Base-by-base conservation (phyloP, 208 protist genomes). In the Tritrichomonas musculus region DNA sequence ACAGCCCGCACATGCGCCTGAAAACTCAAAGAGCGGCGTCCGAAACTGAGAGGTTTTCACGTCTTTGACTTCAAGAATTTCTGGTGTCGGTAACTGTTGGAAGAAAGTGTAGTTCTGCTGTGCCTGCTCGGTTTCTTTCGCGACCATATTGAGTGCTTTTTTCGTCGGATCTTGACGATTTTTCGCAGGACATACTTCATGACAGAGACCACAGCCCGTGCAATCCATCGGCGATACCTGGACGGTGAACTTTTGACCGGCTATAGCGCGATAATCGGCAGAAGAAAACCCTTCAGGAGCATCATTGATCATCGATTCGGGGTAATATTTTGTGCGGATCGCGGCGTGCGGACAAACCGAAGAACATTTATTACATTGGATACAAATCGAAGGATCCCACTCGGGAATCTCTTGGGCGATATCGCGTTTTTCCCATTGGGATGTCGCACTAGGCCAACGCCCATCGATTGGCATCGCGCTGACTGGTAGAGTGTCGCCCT, bases 1-100 rank as follows among this genome's bases (percentile, higher is more conserved):
- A 93, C 96, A 97, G 66, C 96, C 96, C 49, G 93, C 95, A 93
- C 96, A 97, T 36, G 96, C 96, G 47, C 96, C 96, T n/a, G 66
- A 92, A 93, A 96, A 97, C 92, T 97, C 96, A n/a, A 97, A 80
- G 22, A 95, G 92, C 27, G 96, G 96, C 92, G 95, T 64, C 55
- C 95, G 92, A 94, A 96, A 97, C 92, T 96, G 94, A 27, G 92
- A 94, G 36, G 93, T 94, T 5, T 17, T 5, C 17, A 60, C 53
- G 17, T 60, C 17, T 5, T 17, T 60, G 5, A 17, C 11, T 60
- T 60, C 53, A 60, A 77, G 69, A n/a, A n/a, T n/a, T n/a, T n/a
- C n/a, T n/a, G n/a, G n/a, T n/a, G n/a, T n/a, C n/a, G n/a, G n/a
- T n/a, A n/a, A n/a, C n/a, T n/a, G n/a, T n/a, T n/a, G n/a, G n/a